These are phyloP conservation scores for Tulasnella sp. DNA, from an alignment of 768 basidiomycete genomes.

Conservation along the genomic window DNA sequence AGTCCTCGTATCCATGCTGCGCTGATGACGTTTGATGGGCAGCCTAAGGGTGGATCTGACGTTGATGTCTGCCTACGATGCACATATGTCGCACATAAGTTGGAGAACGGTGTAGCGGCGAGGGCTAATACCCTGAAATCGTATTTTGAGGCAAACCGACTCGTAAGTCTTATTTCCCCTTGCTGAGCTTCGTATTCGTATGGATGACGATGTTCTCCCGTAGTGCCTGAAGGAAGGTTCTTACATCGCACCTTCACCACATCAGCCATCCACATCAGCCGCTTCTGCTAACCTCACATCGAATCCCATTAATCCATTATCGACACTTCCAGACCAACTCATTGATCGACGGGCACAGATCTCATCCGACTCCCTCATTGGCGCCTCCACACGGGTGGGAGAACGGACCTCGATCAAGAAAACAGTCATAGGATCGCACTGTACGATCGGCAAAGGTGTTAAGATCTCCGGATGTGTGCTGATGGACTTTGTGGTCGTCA, in stretches of 20 bases:
- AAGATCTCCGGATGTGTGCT: conserved; percentile 73
- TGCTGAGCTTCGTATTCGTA: neutral
- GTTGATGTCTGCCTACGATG: conserved; percentile 3
- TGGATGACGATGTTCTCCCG: neutral
- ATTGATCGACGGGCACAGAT: conserved; percentile 78
- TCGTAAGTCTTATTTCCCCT: conserved; percentile 35
- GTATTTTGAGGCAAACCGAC: conserved; percentile 71
- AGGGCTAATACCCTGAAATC: conserved; percentile 66
- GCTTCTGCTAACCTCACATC: neutral
- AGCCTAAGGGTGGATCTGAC: neutral
- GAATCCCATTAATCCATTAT: conserved; percentile 44
- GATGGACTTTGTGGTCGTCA: conserved; percentile 80
- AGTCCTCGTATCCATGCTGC: neutral
- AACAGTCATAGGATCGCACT: conserved; percentile 70
- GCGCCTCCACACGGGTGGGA: conserved; percentile 68
- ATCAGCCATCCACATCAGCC: neutral
- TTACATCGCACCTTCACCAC: neutral
- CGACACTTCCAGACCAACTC: conserved; percentile 43
- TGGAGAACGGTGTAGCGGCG: conserved; percentile 44
- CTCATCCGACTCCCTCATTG: conserved; percentile 70
- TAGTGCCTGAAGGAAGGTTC: conserved; percentile 10
- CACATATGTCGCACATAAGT: conserved; percentile 34
- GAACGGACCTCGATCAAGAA: conserved; percentile 75
- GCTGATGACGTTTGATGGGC: neutral
- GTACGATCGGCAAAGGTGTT: conserved; percentile 72